Evolutionary conservation across 148 eudicot genomes (phyloP).

Genomic region (Fagopyrum tataricum): DNA sequence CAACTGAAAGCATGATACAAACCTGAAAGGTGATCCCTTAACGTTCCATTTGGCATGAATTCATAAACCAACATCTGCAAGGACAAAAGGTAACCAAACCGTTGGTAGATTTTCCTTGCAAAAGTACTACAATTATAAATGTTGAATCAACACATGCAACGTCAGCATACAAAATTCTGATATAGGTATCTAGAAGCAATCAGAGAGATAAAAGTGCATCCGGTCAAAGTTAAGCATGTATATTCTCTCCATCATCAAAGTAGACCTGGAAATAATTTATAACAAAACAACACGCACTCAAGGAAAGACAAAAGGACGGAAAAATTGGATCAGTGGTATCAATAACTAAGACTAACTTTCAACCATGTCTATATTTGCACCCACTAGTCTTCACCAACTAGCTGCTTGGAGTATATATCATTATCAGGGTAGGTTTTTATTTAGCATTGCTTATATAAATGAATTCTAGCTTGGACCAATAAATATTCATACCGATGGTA

Average conservation of each 20-base stretch:
- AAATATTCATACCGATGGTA: neutral
- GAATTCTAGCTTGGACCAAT: neutral
- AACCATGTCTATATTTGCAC: neutral
- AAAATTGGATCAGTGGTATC: neutral
- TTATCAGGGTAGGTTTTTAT: neutral
- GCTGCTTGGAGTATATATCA: neutral
- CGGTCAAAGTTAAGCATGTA: neutral
- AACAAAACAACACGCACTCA: neutral
- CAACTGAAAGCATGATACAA: neutral
- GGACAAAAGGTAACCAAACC: neutral
- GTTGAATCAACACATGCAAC: neutral
- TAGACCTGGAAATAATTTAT: neutral
- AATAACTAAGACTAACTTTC: neutral
- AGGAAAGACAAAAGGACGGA: neutral
- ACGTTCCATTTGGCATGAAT: conserved; percentile 16
- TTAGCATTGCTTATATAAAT: neutral
- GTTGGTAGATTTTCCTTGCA: neutral
- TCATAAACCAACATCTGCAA: conserved; percentile 16
- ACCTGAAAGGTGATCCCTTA: conserved; percentile 12
- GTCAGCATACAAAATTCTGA: neutral
- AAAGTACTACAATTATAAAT: neutral
- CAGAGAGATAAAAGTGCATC: neutral
- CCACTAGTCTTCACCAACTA: neutral
- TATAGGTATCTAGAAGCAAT: neutral
- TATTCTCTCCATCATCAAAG: neutral